These are phyloP conservation scores for Comarum palustre DNA, from an alignment of 306 rosid species.

Conservation along the genomic window DNA sequence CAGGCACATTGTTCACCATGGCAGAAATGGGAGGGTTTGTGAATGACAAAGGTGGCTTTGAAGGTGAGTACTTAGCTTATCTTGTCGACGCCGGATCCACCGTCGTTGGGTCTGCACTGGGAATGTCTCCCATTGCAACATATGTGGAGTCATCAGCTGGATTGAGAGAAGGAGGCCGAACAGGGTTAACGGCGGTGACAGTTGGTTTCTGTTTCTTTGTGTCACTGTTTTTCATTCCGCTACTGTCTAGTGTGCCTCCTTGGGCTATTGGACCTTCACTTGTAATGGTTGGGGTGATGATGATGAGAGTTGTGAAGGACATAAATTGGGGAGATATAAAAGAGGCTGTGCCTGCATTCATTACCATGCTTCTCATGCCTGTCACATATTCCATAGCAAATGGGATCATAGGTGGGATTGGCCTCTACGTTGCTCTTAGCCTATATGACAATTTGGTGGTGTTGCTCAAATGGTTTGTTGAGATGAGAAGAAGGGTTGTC, in stretches of 20 bases:
- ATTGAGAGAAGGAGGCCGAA: slow-evolving; percentile 79
- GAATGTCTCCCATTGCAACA: slow-evolving; percentile 67
- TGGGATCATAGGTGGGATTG: slow-evolving; percentile 86
- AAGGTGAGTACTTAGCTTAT: slow-evolving; percentile 85
- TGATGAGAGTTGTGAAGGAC: slow-evolving; percentile 89
- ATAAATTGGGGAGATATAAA: slow-evolving; percentile 69
- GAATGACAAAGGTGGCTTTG: slow-evolving; percentile 67
- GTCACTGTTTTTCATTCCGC: slow-evolving; percentile 72
- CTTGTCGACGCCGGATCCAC: slow-evolving; percentile 77
- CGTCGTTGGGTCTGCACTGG: slow-evolving; percentile 57
- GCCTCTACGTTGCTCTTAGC: slow-evolving; percentile 61
- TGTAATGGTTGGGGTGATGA: slow-evolving; percentile 92
- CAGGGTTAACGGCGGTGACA: slow-evolving; percentile 74
- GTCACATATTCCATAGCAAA: slow-evolving; percentile 80
- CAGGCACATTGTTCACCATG: slow-evolving; percentile 81
- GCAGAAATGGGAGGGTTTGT: slow-evolving; percentile 73
- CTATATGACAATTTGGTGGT: slow-evolving; percentile 46
- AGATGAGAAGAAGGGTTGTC: slow-evolving; percentile 53
- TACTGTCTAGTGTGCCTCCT: slow-evolving; percentile 80
- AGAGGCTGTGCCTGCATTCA: slow-evolving; percentile 76
- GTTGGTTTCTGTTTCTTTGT: slow-evolving; percentile 61
- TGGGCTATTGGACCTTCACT: slow-evolving; percentile 96
- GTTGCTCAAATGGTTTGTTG: slow-evolving; percentile 46
- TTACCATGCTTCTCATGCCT: slow-evolving; percentile 81
- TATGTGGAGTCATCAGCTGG: slow-evolving; percentile 81